Evolutionary conservation across 768 basidiomycete genomes (phyloP), one percentile per base, ranked within the genome.

Genomic region (Psilocybe subaeruginosa): DNA sequence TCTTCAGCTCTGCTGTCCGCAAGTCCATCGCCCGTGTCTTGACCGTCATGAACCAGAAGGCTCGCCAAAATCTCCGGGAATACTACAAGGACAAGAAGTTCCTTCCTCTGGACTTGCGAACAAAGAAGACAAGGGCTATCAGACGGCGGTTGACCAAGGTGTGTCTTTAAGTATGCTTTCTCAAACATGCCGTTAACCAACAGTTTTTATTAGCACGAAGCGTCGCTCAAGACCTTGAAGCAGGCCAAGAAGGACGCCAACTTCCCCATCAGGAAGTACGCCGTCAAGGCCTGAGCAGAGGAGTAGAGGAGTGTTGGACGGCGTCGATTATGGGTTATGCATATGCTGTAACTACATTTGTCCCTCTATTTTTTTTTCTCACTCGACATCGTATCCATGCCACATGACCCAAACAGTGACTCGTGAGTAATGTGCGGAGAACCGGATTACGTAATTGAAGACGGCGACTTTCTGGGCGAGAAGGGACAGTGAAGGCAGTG

Each of bases 61-160:
- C 90, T 69, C 93, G 97, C 69, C 91, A 95, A 82, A 95, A 95
- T 80, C 88, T 97, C 68, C 93, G 94, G 58, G 96, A 99, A 77
- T 95, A 89, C 84, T 98, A 98, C 92, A 97, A 97, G 86, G 80
- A 83, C 77, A 97, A 97, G 88, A 96, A 93, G 75, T 93, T 92
- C 81, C 82, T 93, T 66, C 97, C 97, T 65, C 94, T 99, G 68
- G 97, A 99, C 84, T 91, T 99, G 74, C 93, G 97, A 67, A 77
- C 88, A 66, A 99, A 99, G 91, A 96, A 91, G 89, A 99, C 97
- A 64, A 91, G 97, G 69, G 97, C 97, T 45, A 98, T 99, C 84
- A 88, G 97, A 75, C 86, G 96, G 80, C 87, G 95, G 75, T 78
- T 99, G 80, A 95, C 94, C 69, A 89, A 90, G 82, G 94, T 93